Evolutionary conservation across 2,329 filamentous ascomycete species (phyloP), one percentile per base, ranked within the genome.

Genomic region (Venturia asperata): DNA sequence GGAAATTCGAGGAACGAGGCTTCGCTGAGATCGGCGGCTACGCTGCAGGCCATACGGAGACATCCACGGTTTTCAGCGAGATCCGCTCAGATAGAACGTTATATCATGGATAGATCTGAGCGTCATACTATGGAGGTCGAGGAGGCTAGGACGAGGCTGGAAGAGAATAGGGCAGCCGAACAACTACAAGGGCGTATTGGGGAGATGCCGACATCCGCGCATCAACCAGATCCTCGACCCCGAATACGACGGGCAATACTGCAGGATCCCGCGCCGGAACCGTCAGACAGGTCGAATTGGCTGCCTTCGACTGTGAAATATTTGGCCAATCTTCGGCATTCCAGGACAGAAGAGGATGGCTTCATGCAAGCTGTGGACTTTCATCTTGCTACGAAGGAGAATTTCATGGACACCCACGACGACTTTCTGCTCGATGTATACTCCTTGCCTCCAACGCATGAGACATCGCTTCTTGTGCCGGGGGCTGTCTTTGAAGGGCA

Each of bases 301-400:
- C 72, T 88, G 63, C 83, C 85, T 70, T 81, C 83, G 68, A 82
- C 83, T 1, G 82, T 88, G 70, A 81, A 80, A 69, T 88, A 88
- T 71, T 78, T 88, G 19, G 82, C 84, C 64, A 79, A 80, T 63
- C 76, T 88, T 67, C 82, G 84, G 19, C 77, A 78, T 64, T 83
- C 81, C 39, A 78, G 73, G 64, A 79, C 78, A 15, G 78, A 82
- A 63, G 80, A 85, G 67, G 83, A 86, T 67, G 82, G 81, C 67
- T 73, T 85, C 21, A 77, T 77, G 43, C 78, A 77, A 21, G 83
- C 83, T 17, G 79, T 81, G 5, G 82, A 82, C 37, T 79, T 79
- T 34, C 81, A 81, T 15, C 79, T 86, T 65, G 76, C 81, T 24
- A 78, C 75, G 27, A 79, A 82, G 66, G 82, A 84, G 67, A 80